Evolutionary conservation across 192 early-diverging fungal species (phyloP).

Genomic region (Gamsiella multidivaricata): DNA sequence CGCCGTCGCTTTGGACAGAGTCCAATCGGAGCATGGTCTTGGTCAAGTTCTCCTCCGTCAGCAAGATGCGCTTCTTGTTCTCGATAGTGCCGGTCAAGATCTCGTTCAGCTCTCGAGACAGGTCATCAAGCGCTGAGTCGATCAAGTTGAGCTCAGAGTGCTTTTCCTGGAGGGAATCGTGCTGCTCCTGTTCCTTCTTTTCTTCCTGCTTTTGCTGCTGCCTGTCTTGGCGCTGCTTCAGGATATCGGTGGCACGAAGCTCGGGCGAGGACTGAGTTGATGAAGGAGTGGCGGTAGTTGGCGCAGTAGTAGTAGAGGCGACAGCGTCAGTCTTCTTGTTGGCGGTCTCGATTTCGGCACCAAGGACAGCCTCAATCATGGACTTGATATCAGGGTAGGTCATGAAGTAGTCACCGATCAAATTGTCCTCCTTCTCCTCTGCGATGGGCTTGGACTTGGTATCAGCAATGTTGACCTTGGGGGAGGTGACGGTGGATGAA

Average conservation of each 20-base stretch:
- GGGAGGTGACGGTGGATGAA: too few species aligned
- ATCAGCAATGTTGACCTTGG: not conserved
- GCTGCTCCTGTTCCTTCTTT: not conserved
- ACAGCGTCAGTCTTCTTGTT: not conserved
- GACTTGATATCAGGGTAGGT: conserved; percentile 40
- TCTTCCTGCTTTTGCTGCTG: conserved; percentile 12
- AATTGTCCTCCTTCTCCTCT: conserved; percentile 18
- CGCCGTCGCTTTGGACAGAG: conserved; percentile 40
- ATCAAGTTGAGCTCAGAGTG: conserved; percentile 40
- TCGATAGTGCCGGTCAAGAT: conserved; percentile 17
- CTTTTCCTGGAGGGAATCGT: conserved; percentile 20
- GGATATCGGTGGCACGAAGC: conserved; percentile 35
- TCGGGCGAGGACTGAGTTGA: conserved; percentile 46
- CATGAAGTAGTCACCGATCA: conserved; percentile 32
- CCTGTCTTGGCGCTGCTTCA: conserved; percentile 28
- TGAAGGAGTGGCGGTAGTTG: not conserved
- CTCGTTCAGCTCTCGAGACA: conserved; percentile 27
- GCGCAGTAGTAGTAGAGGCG: not conserved
- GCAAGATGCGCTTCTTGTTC: conserved; percentile 45
- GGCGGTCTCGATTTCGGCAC: conserved; percentile 17
- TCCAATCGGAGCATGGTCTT: conserved; percentile 45
- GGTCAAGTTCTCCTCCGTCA: conserved; percentile 53
- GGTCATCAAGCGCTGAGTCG: conserved; percentile 23
- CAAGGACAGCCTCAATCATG: conserved; percentile 42
- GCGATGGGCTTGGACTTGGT: not conserved